Evolutionary conservation across 257 asterid genomes (phyloP).

Genomic region (Solanum sparsipilum): DNA sequence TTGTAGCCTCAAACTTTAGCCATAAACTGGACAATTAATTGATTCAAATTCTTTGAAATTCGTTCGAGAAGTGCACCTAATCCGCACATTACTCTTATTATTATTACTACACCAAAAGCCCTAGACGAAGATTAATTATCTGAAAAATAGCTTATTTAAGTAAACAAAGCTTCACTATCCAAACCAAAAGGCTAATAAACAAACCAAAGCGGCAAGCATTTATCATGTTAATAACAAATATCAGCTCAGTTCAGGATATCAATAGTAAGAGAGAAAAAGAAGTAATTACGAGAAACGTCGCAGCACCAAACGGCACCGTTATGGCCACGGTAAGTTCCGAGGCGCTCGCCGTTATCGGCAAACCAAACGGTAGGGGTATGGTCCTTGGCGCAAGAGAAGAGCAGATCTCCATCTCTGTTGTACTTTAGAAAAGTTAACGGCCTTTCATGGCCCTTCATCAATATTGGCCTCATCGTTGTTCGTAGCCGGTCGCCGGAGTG

Average conservation of each 20-base stretch:
- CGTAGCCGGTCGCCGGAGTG: neutral
- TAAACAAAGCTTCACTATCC: neutral
- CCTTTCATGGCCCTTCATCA: slow-evolving; percentile 98
- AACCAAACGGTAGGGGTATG: slow-evolving; percentile 89
- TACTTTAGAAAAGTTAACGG: slow-evolving; percentile 75
- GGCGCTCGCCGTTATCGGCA: slow-evolving; percentile 91
- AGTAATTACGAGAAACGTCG: slow-evolving; percentile 63
- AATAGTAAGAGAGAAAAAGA: neutral
- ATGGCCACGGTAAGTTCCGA: slow-evolving; percentile 89
- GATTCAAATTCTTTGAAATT: neutral
- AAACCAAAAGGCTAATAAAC: neutral
- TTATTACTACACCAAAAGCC: neutral
- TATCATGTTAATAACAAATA: neutral
- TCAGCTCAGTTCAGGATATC: neutral
- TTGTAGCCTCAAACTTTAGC: neutral
- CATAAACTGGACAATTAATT: neutral
- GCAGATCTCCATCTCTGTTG: slow-evolving; percentile 84
- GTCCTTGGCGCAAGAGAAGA: slow-evolving; percentile 89
- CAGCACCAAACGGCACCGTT: slow-evolving; percentile 98
- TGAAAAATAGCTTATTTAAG: neutral
- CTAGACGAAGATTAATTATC: neutral
- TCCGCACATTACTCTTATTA: neutral
- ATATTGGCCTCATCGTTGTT: slow-evolving; percentile 61
- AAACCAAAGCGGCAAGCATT: neutral
- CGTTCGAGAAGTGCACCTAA: neutral